Percentiles rank a stretch among this genome's conserved stretches.
phyloP scores from a whole-genome alignment of 2,329 filamentous ascomycete genomes.

The Chaetomium olivaceum region DNA sequence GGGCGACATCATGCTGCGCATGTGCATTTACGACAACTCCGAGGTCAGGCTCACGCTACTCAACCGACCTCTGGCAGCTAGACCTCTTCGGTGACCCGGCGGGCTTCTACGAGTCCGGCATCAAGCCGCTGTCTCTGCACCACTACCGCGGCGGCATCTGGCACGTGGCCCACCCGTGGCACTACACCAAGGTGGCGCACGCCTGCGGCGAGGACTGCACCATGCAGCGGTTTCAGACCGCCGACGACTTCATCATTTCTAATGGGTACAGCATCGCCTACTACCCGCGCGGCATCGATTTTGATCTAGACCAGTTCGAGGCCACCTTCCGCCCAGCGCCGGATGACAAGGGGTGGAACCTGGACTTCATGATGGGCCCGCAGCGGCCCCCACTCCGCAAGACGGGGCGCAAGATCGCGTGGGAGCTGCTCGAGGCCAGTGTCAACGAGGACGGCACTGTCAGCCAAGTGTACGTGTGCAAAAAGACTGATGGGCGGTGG shows the following conservation, averaged over 20 bases:
- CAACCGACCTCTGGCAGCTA: slow-evolving; percentile 59
- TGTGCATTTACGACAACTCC: slow-evolving; percentile 65
- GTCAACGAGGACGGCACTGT: slow-evolving; percentile 50
- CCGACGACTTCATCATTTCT: slow-evolving; percentile 56
- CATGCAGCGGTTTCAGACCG: slow-evolving; percentile 58
- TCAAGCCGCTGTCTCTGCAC: slow-evolving; percentile 61
- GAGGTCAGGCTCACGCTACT: slow-evolving; percentile 58
- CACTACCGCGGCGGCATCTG: slow-evolving; percentile 64
- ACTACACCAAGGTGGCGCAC: slow-evolving; percentile 58
- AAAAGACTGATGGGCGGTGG: slow-evolving; percentile 56
- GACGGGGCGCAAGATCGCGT: slow-evolving; percentile 39
- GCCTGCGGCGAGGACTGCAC: slow-evolving; percentile 63
- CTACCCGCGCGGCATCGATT: slow-evolving; percentile 53
- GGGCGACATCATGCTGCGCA: slow-evolving; percentile 62
- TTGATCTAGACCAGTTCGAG: slow-evolving; percentile 38
- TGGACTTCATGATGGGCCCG: slow-evolving; percentile 38
- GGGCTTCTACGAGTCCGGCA: slow-evolving; percentile 64
- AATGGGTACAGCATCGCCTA: slow-evolving; percentile 61
- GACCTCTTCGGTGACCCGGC: slow-evolving; percentile 62
- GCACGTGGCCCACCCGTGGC: slow-evolving; percentile 55
- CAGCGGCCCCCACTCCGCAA: slow-evolving; percentile 35
- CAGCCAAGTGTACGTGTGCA: slow-evolving; percentile 55
- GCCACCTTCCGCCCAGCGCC: slow-evolving; percentile 37
- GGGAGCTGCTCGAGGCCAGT: slow-evolving; percentile 53
- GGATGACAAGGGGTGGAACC: slow-evolving; percentile 38